Evolutionary conservation across 371 early-diverging fungal species (phyloP).

Genomic region (Actinomortierella wolfii): DNA sequence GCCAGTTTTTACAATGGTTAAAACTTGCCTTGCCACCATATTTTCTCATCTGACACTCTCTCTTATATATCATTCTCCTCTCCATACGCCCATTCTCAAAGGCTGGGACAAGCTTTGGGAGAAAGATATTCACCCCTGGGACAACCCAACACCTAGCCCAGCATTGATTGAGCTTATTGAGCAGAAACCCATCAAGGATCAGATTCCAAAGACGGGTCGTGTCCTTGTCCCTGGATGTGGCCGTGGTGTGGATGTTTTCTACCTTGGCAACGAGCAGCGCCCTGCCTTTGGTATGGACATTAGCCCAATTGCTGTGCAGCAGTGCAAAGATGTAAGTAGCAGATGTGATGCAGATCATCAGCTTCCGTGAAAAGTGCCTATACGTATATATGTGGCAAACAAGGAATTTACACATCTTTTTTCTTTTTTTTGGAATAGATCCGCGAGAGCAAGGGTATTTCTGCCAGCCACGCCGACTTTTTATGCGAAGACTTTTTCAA

Average conservation of each 20-base stretch:
- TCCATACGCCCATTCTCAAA: neutral
- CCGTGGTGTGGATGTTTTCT: constrained; percentile 78
- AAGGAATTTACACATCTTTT: neutral
- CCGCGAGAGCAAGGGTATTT: constrained; percentile 42
- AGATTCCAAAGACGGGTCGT: constrained; percentile 61
- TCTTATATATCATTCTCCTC: neutral
- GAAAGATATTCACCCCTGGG: constrained; percentile 62
- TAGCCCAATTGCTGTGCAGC: constrained; percentile 67
- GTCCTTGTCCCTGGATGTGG: constrained; percentile 90
- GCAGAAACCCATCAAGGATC: constrained; percentile 52
- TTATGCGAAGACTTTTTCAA: constrained; percentile 74
- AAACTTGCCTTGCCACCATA: no score
- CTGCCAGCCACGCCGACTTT: constrained; percentile 57
- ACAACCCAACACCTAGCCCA: constrained; percentile 63
- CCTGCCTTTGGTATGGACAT: constrained; percentile 75
- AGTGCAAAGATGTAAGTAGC: constrained; percentile 42
- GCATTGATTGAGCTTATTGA: constrained; percentile 68
- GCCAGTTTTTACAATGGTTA: no score
- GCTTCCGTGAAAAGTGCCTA: no score
- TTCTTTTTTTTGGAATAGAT: constrained; percentile 11
- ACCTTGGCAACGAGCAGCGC: constrained; percentile 60
- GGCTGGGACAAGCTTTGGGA: constrained; percentile 67
- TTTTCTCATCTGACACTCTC: neutral
- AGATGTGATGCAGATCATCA: no score
- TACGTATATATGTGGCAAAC: neutral